Conservation (phyloP, 495 filamentous ascomycete species). For the Pseudevernia furfuracea region DNA sequence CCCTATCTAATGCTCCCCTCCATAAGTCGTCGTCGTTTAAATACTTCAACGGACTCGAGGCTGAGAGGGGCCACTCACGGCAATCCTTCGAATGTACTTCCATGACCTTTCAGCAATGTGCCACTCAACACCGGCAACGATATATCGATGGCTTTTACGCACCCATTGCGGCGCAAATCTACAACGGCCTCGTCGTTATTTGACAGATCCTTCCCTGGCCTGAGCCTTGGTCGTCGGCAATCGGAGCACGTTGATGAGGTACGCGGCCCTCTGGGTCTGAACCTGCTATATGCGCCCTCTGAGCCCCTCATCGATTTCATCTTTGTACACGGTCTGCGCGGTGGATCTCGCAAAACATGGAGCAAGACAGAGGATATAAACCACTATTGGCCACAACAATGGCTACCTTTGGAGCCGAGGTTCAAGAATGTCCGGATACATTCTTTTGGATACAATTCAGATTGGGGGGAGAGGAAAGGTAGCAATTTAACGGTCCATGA, state of each 20-base stretch:
- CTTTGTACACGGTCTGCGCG: constrained; percentile 36
- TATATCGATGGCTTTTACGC: background rate
- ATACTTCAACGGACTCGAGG: too few relatives aligned
- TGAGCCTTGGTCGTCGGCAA: background rate
- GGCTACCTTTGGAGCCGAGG: constrained; percentile 32
- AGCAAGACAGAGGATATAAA: constrained; percentile 23
- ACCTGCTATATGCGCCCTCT: constrained; percentile 13
- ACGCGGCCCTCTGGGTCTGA: constrained; percentile 16
- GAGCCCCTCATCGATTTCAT: constrained; percentile 28
- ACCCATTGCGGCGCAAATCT: background rate
- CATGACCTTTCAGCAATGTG: too few relatives aligned
- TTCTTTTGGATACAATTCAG: constrained; percentile 35
- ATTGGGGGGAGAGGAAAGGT: constrained; percentile 27
- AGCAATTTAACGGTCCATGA: constrained; percentile 36
- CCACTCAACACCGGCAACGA: too few relatives aligned
- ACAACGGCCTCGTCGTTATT: background rate
- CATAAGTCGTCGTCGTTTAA: too few relatives aligned
- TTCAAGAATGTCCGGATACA: constrained; percentile 33
- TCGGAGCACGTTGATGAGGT: background rate
- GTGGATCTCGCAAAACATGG: constrained; percentile 33
- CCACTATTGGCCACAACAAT: constrained; percentile 35
- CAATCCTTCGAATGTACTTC: too few relatives aligned
- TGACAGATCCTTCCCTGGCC: background rate
- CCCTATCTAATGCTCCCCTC: too few relatives aligned
- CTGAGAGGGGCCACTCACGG: too few relatives aligned